Evolutionary conservation across 345 rosid genomes (phyloP).

Genomic region (Populus deltoides): DNA sequence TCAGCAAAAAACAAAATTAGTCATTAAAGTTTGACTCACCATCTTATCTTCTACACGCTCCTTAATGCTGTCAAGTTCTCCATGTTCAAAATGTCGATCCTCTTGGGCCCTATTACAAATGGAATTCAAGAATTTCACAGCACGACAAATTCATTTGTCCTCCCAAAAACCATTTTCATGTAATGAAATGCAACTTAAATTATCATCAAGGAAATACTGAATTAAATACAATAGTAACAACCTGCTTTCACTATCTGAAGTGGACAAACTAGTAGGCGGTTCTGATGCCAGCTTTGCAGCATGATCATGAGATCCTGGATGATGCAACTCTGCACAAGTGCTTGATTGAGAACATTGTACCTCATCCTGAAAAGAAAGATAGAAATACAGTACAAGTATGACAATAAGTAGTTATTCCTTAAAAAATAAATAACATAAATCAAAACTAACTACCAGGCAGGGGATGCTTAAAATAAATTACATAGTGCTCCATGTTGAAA

Average conservation of each 20-base stretch:
- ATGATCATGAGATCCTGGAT: slow-evolving; percentile 35
- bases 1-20: neutral
- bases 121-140: neutral
- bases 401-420: neutral
- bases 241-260: slow-evolving; percentile 55
- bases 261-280: slow-evolving; percentile 35
- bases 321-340: slow-evolving; percentile 35
- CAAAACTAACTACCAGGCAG: neutral
- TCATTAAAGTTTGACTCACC: slow-evolving; percentile 32
- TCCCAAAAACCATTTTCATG: neutral
- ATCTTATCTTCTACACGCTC: slow-evolving; percentile 27
- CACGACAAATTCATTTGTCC: neutral
- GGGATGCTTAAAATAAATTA: neutral
- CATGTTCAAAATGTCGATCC: slow-evolving; percentile 30
- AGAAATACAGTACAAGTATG: neutral
- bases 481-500: neutral
- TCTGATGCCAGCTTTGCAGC: slow-evolving; percentile 44
- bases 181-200: slow-evolving; percentile 3
- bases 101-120: slow-evolving; percentile 40
- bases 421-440: neutral
- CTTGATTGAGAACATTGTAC: slow-evolving; percentile 38
- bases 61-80: slow-evolving; percentile 29
- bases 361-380: slow-evolving; percentile 50
- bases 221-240: slow-evolving; percentile 13
- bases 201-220: neutral